phyloP scores from a whole-genome alignment of 108 stramenopile genomes.

The Bacterosira constricta region DNA sequence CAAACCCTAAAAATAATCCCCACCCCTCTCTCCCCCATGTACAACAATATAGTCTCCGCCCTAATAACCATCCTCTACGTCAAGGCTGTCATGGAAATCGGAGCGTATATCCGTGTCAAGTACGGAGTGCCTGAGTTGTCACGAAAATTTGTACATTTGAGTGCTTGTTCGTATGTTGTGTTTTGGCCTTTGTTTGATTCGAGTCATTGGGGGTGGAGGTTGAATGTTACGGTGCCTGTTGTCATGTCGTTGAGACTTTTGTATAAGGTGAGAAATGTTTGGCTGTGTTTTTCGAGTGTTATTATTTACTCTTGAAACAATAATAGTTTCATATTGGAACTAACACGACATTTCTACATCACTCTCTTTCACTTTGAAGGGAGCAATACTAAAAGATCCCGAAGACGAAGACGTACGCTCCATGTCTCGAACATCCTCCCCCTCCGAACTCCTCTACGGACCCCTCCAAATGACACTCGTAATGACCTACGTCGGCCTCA shows the following conservation, averaged over 20 bases:
- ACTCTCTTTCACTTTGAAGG: constrained; percentile 19
- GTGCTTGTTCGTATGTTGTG: constrained; percentile 50
- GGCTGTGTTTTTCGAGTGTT: background rate
- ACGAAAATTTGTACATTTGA: constrained; percentile 60
- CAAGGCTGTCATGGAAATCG: constrained; percentile 48
- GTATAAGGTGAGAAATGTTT: constrained; percentile 52
- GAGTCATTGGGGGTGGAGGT: constrained; percentile 71
- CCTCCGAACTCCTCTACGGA: constrained; percentile 70
- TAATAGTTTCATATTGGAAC: too few relatives aligned
- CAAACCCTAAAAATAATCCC: background rate
- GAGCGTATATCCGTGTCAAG: constrained; percentile 27
- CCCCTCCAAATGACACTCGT: constrained; percentile 66
- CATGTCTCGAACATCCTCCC: constrained; percentile 66
- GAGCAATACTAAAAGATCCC: constrained; percentile 67
- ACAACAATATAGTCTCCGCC: constrained; percentile 50
- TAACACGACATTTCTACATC: background rate
- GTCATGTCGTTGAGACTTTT: constrained; percentile 57
- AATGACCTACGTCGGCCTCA: constrained; percentile 64
- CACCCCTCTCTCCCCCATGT: constrained; percentile 39
- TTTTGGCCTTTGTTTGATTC: constrained; percentile 75
- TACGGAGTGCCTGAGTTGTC: constrained; percentile 25
- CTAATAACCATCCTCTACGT: constrained; percentile 54
- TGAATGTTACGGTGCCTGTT: constrained; percentile 65
- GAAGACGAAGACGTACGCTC: constrained; percentile 70
- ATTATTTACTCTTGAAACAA: background rate